Base-by-base conservation (phyloP, 257 asterid genomes). In the Solanum megistacrolobum region DNA sequence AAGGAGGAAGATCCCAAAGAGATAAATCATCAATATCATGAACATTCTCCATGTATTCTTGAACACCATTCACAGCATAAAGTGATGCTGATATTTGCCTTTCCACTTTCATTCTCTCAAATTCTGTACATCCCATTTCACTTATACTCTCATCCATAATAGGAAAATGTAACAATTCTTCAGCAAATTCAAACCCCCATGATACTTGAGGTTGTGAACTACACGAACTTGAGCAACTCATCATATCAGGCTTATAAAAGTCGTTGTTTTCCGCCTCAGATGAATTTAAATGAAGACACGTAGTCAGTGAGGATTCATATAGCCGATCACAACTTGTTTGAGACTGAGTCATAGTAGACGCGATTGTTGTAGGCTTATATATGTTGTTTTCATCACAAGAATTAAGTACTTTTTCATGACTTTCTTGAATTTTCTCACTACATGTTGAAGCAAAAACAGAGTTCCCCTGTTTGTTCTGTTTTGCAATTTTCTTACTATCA, bases 241-340 rank as follows among this genome's bases (percentile, higher is more conserved):
- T 93, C 89, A 93, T 86, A 87, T 94, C 98, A 55, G 95, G 96
- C 73, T 88, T 93, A 82, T 94, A 94, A 21, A 92, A 93, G 36
- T 71, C 1, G 9, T 91, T 91, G 23, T 89, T 92, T 7, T 12
- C 3, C 1, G 2, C 31, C 35, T 6, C 23, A 7, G 60, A n/a
- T 76, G 60, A 76, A 76, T 18, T 76, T 39, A 75, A 36, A n/a
- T 39, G 34, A 3, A 0, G 8, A 36, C 27, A 23, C 1, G 16
- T 38, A 5, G 25, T 27, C 5, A 2, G 38, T 43, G 84, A 43
- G 25, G 65, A 16, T 79, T 81, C 85, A 81, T 81, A 46, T 46
- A 88, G 88, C 87, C 87, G 73, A n/a, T 7, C 52, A 18, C 18
- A 81, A 78, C 87, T 79, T 52, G 71, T 88, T 86, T 88, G 79